These are phyloP conservation scores for Fusarium nanum DNA, from an alignment of 2,329 filamentous ascomycete species.

Conservation along the genomic window DNA sequence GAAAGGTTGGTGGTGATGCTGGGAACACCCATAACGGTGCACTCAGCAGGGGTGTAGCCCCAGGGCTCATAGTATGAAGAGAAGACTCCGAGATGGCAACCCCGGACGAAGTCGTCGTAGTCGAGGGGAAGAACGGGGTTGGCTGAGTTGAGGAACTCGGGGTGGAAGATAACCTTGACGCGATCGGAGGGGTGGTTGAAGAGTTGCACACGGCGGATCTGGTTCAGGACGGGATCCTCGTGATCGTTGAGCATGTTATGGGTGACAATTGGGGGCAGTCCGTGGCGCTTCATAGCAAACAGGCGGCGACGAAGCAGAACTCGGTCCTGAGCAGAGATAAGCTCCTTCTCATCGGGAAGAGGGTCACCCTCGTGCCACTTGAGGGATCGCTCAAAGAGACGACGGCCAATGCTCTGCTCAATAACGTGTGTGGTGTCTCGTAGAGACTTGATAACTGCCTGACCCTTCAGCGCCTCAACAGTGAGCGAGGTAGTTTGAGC, in stretches of 20 bases:
- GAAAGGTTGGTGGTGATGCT: slow-evolving; percentile 98
- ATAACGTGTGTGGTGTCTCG: slow-evolving; percentile 94
- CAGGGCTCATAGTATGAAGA: slow-evolving; percentile 99
- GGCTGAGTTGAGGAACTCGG: slow-evolving; percentile 94
- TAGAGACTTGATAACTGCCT: slow-evolving; percentile 96
- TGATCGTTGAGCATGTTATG: slow-evolving; percentile 98
- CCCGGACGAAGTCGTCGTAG: slow-evolving; percentile 98
- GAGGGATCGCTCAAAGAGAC: slow-evolving; percentile 93
- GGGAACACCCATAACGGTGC: slow-evolving; percentile 98
- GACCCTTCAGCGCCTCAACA: slow-evolving; percentile 94
- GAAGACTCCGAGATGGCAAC: slow-evolving; percentile 95
- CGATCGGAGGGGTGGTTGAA: slow-evolving; percentile 96
- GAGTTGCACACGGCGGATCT: slow-evolving; percentile 93
- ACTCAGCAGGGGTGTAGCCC: slow-evolving; percentile 98
- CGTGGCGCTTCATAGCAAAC: slow-evolving; percentile 95
- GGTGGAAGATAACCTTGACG: slow-evolving; percentile 98
- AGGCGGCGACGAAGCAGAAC: slow-evolving; percentile 90
- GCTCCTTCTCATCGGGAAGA: slow-evolving; percentile 95
- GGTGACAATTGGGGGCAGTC: slow-evolving; percentile 93
- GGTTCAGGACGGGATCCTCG: slow-evolving; percentile 94
- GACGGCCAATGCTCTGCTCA: slow-evolving; percentile 89
- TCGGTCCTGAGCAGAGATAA: slow-evolving; percentile 91
- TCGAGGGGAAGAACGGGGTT: slow-evolving; percentile 96
- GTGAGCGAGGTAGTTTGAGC: slow-evolving; percentile 95
- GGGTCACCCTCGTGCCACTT: slow-evolving; percentile 96